Evolutionary conservation across 768 basidiomycete genomes (phyloP).

Genomic region (Neoboletus brunneissimus): DNA sequence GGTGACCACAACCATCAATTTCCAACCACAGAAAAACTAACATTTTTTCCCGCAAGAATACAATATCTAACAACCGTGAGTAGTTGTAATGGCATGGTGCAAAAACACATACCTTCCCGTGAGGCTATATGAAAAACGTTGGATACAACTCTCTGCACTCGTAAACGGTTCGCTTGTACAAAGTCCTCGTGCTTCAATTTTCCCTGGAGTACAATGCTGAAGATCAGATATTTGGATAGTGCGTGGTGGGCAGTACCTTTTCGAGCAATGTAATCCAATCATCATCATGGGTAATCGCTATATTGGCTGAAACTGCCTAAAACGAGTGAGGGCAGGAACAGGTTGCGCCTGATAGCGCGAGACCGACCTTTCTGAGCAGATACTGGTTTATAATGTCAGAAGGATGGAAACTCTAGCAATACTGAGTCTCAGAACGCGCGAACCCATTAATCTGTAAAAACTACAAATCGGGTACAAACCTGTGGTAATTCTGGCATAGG

Average conservation of each 20-base stretch:
- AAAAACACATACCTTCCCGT: neutral
- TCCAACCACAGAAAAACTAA: neutral
- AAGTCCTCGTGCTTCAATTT: neutral
- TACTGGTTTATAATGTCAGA: neutral
- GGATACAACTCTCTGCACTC: neutral
- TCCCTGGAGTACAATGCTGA: neutral
- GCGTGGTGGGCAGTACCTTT: neutral
- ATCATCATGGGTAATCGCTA: neutral
- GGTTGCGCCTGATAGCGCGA: neutral
- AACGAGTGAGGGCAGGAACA: neutral
- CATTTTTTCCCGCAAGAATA: neutral
- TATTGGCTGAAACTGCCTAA: neutral
- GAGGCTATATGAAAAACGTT: neutral
- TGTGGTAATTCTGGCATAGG: neutral
- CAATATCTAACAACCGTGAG: neutral
- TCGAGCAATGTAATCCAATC: neutral
- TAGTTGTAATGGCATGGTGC: neutral
- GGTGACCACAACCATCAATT: no score
- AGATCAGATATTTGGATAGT: neutral
- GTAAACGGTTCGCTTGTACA: neutral
- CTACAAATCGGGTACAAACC: neutral
- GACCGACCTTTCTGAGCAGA: neutral
- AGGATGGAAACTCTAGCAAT: neutral
- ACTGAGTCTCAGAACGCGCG: neutral
- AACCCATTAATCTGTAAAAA: neutral